Evolutionary conservation across 2,329 filamentous ascomycete genomes (phyloP).

Genomic region (Furcasterigmium furcatum): DNA sequence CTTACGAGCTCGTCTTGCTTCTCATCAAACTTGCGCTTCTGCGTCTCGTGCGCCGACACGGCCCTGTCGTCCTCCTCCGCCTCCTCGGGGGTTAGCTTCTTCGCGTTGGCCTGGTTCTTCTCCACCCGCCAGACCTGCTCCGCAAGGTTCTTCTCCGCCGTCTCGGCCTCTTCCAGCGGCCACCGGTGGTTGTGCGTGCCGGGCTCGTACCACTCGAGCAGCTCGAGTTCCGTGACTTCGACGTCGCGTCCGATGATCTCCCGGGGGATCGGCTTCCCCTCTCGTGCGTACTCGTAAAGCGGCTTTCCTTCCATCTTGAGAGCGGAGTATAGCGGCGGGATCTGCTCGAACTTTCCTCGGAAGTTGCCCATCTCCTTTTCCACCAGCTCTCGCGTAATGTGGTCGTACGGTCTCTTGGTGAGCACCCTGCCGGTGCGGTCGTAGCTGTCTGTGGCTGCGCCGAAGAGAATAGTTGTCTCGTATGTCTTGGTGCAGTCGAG

Average conservation of each 20-base stretch:
- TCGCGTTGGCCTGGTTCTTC: slow-evolving; percentile 48
- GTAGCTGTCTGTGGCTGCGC: slow-evolving; percentile 89
- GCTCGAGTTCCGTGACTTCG: slow-evolving; percentile 71
- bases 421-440: slow-evolving; percentile 84
- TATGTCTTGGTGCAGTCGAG: slow-evolving; percentile 90
- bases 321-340: slow-evolving; percentile 89
- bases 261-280: slow-evolving; percentile 79
- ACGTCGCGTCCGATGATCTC: slow-evolving; percentile 82
- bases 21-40: slow-evolving; percentile 57
- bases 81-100: slow-evolving; percentile 50
- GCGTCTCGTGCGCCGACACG: slow-evolving; percentile 50
- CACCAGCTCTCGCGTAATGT: slow-evolving; percentile 76
- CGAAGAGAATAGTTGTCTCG: slow-evolving; percentile 85
- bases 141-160: slow-evolving; percentile 71
- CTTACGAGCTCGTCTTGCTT: slow-evolving; percentile 54
- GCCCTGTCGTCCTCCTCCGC: slow-evolving; percentile 53
- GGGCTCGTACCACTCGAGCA: slow-evolving; percentile 82
- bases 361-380: slow-evolving; percentile 74
- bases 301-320: slow-evolving; percentile 92
- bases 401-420: slow-evolving; percentile 68
- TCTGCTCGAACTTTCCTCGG: slow-evolving; percentile 80
- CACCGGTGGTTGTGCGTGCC: slow-evolving; percentile 76
- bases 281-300: slow-evolving; percentile 91
- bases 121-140: slow-evolving; percentile 67
- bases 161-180: slow-evolving; percentile 75